Percentiles rank a stretch among this genome's conserved stretches.
phyloP scores from a whole-genome alignment of 2,329 filamentous ascomycete species.

The Davidsoniella virescens region DNA sequence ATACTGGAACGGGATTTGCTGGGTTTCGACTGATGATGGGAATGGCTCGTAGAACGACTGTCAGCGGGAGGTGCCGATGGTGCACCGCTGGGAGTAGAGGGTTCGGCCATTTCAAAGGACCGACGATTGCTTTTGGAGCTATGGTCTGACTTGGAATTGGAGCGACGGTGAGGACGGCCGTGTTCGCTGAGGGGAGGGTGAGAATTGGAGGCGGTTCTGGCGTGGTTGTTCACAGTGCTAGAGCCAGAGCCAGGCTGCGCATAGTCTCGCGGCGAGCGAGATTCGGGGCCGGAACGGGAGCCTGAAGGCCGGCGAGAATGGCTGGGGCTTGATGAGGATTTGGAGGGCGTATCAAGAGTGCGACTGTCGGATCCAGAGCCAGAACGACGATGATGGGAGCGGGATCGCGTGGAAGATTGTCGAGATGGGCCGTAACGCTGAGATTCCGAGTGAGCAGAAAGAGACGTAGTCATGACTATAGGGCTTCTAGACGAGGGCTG shows the following conservation, averaged over 20 bases:
- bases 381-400: conserved; percentile 11
- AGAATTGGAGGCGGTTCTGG: conserved; percentile 4
- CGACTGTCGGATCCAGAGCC: conserved; percentile 9
- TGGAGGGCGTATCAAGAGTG: not conserved
- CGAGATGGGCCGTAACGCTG: conserved; percentile 10
- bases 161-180: conserved; percentile 12
- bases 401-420: conserved; percentile 10
- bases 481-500: not conserved
- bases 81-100: conserved; percentile 2
- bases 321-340: conserved; percentile 1
- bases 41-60: conserved; percentile 6
- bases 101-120: conserved; percentile 10
- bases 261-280: conserved; percentile 11
- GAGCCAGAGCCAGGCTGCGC: conserved; percentile 10
- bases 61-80: conserved; percentile 1
- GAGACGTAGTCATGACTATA: conserved; percentile 12
- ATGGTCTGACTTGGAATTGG: conserved; percentile 10
- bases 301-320: conserved; percentile 9
- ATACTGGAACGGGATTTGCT: conserved; percentile 62
- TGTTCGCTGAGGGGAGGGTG: conserved; percentile 13
- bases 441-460: conserved; percentile 11
- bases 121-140: conserved; percentile 4
- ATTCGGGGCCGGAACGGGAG: conserved; percentile 10
- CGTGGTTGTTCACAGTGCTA: conserved; percentile 6
- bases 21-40: conserved; percentile 23